Percentiles rank a stretch among this genome's conserved stretches.
These are phyloP conservation scores for Chytridiales sp. DNA, from an alignment of 371 early-diverging fungal species.

Conservation along the genomic window DNA sequence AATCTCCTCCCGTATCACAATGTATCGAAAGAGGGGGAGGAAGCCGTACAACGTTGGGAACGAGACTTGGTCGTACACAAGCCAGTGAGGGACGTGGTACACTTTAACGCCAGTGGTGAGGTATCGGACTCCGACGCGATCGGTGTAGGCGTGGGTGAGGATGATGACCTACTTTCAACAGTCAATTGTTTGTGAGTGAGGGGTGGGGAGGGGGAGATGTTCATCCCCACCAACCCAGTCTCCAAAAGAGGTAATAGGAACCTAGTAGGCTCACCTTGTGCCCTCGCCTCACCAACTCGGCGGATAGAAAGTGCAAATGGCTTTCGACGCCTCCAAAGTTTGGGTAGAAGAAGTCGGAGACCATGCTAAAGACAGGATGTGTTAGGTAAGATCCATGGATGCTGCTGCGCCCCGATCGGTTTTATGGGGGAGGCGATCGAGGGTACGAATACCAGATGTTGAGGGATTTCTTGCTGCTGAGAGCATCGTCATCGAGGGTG, in stretches of 20 bases:
- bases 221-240: neutral
- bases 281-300: conserved; percentile 84
- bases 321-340: conserved; percentile 98
- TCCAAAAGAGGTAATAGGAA: too few relatives aligned
- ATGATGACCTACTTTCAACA: conserved; percentile 50
- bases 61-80: conserved; percentile 84
- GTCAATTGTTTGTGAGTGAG: neutral
- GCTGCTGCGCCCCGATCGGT: too few relatives aligned
- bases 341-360: conserved; percentile 98
- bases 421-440: too few relatives aligned
- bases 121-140: conserved; percentile 86
- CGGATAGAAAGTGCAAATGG: conserved; percentile 92
- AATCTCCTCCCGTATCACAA: conserved; percentile 88
- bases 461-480: too few relatives aligned
- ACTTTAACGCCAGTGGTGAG: conserved; percentile 95
- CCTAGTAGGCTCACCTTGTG: conserved; percentile 73
- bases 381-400: too few relatives aligned
- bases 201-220: too few relatives aligned
- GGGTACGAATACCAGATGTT: too few relatives aligned
- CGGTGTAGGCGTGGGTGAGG: conserved; percentile 86
- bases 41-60: conserved; percentile 93
- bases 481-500: too few relatives aligned
- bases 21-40: conserved; percentile 89
- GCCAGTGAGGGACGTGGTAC: conserved; percentile 90
- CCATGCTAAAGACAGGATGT: conserved; percentile 42